These are phyloP conservation scores for Aspergillus panamensis DNA, from an alignment of 495 filamentous ascomycete species.

Conservation along the genomic window DNA sequence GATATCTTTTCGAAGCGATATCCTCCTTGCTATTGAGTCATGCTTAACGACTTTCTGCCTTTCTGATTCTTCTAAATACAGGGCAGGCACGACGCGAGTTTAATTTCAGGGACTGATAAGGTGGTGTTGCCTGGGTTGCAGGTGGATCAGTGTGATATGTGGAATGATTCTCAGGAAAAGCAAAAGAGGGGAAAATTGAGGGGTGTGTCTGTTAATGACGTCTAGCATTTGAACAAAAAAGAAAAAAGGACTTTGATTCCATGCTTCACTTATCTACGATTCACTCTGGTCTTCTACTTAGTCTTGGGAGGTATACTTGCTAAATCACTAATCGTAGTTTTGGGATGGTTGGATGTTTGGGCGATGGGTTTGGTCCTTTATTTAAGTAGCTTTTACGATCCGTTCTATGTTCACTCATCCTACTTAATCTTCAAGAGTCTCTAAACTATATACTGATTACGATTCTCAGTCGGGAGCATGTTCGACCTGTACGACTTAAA, in stretches of 20 bases:
- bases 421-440: too few relatives aligned
- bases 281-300: not conserved
- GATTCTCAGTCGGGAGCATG: too few relatives aligned
- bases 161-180: slow-evolving; percentile 18
- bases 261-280: not conserved
- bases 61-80: slow-evolving; percentile 3
- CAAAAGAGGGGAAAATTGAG: not conserved
- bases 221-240: slow-evolving; percentile 13
- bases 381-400: too few relatives aligned
- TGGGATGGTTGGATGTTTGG: not conserved
- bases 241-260: slow-evolving; percentile 7
- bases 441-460: too few relatives aligned
- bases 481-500: too few relatives aligned
- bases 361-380: not conserved
- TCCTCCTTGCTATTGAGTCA: slow-evolving; percentile 19
- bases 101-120: slow-evolving; percentile 19
- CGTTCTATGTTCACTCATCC: too few relatives aligned
- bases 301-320: not conserved
- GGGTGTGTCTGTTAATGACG: slow-evolving; percentile 3
- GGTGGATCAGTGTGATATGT: slow-evolving; percentile 23
- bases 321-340: not conserved
- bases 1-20: slow-evolving; percentile 10
- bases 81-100: slow-evolving; percentile 17
- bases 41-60: slow-evolving; percentile 15
- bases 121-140: slow-evolving; percentile 29